phyloP scores from a whole-genome alignment of 129 eudicot species.

The Chrysanthemum seticuspe region DNA sequence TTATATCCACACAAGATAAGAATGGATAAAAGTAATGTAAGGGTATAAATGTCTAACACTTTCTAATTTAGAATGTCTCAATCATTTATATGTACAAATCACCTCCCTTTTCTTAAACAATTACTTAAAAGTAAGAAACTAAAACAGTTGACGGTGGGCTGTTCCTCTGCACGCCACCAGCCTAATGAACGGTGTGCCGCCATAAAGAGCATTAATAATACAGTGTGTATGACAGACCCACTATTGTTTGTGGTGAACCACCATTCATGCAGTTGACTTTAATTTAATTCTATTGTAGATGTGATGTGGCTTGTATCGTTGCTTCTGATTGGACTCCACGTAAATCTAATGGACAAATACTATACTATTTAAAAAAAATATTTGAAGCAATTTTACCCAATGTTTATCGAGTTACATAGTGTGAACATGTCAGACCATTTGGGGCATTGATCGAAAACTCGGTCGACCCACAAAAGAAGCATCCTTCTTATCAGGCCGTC shows the following conservation, averaged over 20 bases:
- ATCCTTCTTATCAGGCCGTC: no score
- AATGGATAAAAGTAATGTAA: no score
- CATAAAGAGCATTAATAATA: slow-evolving; percentile 6
- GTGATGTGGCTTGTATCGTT: slow-evolving; percentile 10
- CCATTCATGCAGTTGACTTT: slow-evolving; percentile 29
- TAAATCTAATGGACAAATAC: background rate
- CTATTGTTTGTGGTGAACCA: slow-evolving; percentile 26
- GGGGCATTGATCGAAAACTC: no score
- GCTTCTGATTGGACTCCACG: slow-evolving; percentile 24
- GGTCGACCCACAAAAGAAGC: no score
- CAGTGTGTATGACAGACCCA: slow-evolving; percentile 16
- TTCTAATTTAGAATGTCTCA: no score
- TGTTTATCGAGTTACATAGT: no score
- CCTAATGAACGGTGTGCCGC: slow-evolving; percentile 18
- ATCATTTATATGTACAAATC: no score
- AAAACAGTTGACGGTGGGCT: slow-evolving; percentile 9
- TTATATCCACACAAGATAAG: no score
- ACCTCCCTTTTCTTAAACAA: no score
- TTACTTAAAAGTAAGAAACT: no score
- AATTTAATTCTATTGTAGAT: background rate
- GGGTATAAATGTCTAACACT: no score
- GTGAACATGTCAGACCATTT: no score
- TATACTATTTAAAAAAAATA: background rate
- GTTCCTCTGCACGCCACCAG: slow-evolving; percentile 19
- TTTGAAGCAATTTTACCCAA: background rate